A percentile compares a stretch with the other conserved stretches of the same genome.
phyloP scores from a whole-genome alignment of 306 rosid species.

The Cicer yamashitae region DNA sequence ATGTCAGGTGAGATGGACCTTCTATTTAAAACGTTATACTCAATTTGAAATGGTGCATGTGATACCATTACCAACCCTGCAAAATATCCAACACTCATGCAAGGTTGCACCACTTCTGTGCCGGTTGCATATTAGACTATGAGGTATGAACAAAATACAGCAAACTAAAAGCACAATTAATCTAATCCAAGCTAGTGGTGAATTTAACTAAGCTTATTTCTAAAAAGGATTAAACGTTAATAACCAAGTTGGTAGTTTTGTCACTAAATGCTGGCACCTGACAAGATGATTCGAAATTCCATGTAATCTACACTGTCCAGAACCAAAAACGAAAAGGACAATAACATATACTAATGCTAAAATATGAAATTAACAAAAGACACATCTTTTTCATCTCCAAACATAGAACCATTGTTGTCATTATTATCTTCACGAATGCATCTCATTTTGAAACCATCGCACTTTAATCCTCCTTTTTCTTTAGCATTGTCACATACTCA shows the following conservation, averaged over 20 bases:
- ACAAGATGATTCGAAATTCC: constrained; percentile 34
- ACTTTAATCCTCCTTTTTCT: constrained; percentile 23
- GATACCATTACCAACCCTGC: too few relatives aligned
- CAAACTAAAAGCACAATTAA: not conserved
- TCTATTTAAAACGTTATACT: not conserved
- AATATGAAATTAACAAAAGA: constrained; percentile 14
- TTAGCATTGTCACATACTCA: constrained; percentile 21
- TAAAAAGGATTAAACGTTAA: constrained; percentile 31
- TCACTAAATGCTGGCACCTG: constrained; percentile 29
- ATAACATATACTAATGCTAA: constrained; percentile 14
- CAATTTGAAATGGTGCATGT: too few relatives aligned
- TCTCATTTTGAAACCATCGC: constrained; percentile 60
- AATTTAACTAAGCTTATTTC: constrained; percentile 40
- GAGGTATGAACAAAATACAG: constrained; percentile 7
- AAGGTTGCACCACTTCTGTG: too few relatives aligned
- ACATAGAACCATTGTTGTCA: constrained; percentile 39
- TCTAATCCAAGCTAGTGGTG: constrained; percentile 24
- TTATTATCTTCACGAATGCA: constrained; percentile 50
- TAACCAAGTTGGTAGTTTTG: constrained; percentile 41
- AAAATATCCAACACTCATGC: too few relatives aligned
- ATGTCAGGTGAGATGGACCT: not conserved
- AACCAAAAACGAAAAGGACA: constrained; percentile 1
- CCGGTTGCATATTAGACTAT: not conserved
- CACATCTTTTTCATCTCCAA: constrained; percentile 34
- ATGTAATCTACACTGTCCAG: constrained; percentile 7